Percentiles rank a stretch among this genome's conserved stretches.
phyloP scores from a whole-genome alignment of 805 yeast genomes.

The Clavispora vitiphila region DNA sequence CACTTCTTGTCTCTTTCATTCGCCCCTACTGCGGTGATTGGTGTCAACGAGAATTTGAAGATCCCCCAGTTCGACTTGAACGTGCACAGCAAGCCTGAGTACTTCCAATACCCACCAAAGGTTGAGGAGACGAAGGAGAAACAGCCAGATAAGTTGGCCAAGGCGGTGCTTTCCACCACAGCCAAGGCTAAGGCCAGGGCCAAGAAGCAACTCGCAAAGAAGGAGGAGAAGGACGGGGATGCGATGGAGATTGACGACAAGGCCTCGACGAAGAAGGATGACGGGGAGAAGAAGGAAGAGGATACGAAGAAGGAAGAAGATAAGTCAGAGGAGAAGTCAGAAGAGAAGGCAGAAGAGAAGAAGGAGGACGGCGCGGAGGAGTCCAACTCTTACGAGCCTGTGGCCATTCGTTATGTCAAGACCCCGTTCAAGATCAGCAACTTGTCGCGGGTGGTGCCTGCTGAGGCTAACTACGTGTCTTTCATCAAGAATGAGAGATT shows the following conservation, averaged over 20 bases:
- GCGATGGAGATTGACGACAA: constrained; percentile 40
- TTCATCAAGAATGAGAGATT: constrained; percentile 73
- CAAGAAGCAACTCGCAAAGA: constrained; percentile 51
- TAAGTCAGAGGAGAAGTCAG: constrained; percentile 14
- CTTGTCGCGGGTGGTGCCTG: constrained; percentile 84
- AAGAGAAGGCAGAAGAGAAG: constrained; percentile 6
- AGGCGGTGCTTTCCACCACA: constrained; percentile 93
- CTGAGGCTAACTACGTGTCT: constrained; percentile 78
- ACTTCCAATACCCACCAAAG: constrained; percentile 88
- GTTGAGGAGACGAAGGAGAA: constrained; percentile 72
- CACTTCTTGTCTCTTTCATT: constrained; percentile 90
- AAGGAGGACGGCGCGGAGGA: constrained; percentile 17
- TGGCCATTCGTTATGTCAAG: constrained; percentile 50
- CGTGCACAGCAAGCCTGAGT: constrained; percentile 74
- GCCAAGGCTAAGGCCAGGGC: constrained; percentile 93
- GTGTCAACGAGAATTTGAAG: constrained; percentile 78
- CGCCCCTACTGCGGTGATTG: constrained; percentile 86
- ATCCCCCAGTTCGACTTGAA: constrained; percentile 79
- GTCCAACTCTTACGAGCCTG: constrained; percentile 22
- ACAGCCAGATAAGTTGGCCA: constrained; percentile 82
- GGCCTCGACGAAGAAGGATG: constrained; percentile 43
- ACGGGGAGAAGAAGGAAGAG: constrained; percentile 18
- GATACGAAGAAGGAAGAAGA: constrained; percentile 10
- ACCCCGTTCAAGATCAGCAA: constrained; percentile 70
- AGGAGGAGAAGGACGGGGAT: constrained; percentile 43